Percentiles rank a stretch among this genome's conserved stretches.
Conservation (phyloP, 1,284 basidiomycete genomes). For the Malassezia japonica region DNA sequence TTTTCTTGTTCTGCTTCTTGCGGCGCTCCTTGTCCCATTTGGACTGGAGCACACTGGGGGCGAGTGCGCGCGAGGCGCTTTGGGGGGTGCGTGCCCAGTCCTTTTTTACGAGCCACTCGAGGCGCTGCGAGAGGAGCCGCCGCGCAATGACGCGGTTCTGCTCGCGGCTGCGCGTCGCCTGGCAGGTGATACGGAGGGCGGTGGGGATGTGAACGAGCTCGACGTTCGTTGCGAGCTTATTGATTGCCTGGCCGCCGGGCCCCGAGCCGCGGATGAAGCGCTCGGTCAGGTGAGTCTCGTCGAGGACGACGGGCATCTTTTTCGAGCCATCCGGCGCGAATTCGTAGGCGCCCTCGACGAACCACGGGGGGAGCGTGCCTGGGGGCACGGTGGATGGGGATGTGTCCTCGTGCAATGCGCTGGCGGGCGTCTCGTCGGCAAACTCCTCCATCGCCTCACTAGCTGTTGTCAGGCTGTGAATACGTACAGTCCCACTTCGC, state of each 20-base stretch:
- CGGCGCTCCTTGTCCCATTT: conserved; percentile 27
- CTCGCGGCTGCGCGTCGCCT: conserved; percentile 31
- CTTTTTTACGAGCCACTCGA: conserved; percentile 29
- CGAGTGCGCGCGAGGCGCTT: conserved; percentile 14
- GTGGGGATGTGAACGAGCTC: conserved; percentile 36
- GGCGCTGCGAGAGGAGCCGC: conserved; percentile 25
- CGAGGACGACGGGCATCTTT: conserved; percentile 35
- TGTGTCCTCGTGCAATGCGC: neutral
- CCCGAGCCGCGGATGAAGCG: conserved; percentile 44
- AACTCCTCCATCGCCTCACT: neutral
- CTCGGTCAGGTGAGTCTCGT: conserved; percentile 35
- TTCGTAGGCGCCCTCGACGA: conserved; percentile 24
- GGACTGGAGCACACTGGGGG: conserved; percentile 23
- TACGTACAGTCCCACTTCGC: conserved; percentile 43
- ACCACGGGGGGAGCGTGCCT: conserved; percentile 28
- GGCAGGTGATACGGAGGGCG: conserved; percentile 33
- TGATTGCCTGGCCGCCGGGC: conserved; percentile 46
- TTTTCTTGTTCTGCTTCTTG: conserved; percentile 30
- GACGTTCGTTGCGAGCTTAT: conserved; percentile 40
- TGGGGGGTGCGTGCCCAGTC: conserved; percentile 1
- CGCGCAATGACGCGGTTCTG: conserved; percentile 35
- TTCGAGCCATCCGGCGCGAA: conserved; percentile 24
- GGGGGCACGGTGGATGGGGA: neutral
- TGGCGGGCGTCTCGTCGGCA: neutral
- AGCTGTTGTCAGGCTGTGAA: neutral